Conservation (phyloP, 805 yeast genomes). For the Lipomyces orientalis region DNA sequence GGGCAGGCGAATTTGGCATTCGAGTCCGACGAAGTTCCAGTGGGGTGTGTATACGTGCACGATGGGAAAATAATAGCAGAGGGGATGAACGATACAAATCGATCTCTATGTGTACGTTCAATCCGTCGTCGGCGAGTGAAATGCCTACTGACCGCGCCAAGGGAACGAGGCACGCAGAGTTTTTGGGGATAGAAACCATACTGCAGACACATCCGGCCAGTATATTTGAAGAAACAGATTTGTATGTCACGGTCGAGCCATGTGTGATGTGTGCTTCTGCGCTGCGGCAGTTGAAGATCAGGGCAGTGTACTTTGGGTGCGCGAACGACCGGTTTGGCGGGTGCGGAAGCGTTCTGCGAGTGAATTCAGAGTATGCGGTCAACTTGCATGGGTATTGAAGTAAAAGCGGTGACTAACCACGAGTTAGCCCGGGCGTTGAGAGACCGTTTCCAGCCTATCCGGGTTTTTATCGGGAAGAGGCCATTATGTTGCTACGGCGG, state of each 20-base stretch:
- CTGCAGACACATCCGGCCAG: slow-evolving; percentile 45
- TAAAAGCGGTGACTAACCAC: background rate
- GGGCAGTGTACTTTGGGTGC: slow-evolving; percentile 84
- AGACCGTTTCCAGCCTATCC: slow-evolving; percentile 58
- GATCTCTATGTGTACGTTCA: slow-evolving; percentile 60
- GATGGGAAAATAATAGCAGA: slow-evolving; percentile 62
- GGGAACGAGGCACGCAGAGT: slow-evolving; percentile 94
- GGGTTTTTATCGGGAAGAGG: slow-evolving; percentile 80
- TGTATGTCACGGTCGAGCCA: slow-evolving; percentile 96
- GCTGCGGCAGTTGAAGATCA: slow-evolving; percentile 75
- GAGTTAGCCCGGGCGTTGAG: slow-evolving; percentile 26
- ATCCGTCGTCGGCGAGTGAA: background rate
- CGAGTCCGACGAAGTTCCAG: slow-evolving; percentile 76
- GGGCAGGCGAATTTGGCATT: slow-evolving; percentile 67
- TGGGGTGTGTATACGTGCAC: slow-evolving; percentile 75
- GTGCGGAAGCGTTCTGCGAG: slow-evolving; percentile 80
- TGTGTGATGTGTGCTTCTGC: slow-evolving; percentile 98
- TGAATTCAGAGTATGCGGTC: slow-evolving; percentile 54
- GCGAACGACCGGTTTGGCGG: slow-evolving; percentile 97
- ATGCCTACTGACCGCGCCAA: slow-evolving; percentile 4
- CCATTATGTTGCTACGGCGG: slow-evolving; percentile 76
- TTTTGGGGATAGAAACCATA: slow-evolving; percentile 71
- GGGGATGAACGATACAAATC: slow-evolving; percentile 87
- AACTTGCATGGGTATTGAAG: background rate
- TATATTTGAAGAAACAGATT: slow-evolving; percentile 59